Conservation (phyloP, 2,329 filamentous ascomycete genomes). For the Alternaria sp. region DNA sequence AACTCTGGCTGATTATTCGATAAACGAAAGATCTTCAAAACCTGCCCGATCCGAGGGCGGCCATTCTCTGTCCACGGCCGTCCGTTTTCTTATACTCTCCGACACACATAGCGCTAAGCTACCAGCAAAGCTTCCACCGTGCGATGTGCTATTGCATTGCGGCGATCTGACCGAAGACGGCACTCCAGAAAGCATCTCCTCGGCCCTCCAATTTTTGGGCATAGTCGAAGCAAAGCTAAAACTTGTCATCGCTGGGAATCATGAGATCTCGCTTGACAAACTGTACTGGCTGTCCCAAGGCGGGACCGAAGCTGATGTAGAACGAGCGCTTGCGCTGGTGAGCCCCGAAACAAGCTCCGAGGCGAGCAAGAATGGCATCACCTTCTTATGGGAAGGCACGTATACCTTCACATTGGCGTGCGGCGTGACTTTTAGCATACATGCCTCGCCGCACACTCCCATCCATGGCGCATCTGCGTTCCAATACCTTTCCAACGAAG, state of each 20-base stretch:
- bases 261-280: constrained; percentile 66
- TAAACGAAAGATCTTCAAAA: neutral
- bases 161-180: constrained; percentile 66
- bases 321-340: constrained; percentile 18
- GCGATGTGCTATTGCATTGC: constrained; percentile 65
- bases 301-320: constrained; percentile 21
- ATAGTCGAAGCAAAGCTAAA: constrained; percentile 63
- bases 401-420: constrained; percentile 57
- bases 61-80: constrained; percentile 6
- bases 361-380: constrained; percentile 56
- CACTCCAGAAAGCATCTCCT: constrained; percentile 55
- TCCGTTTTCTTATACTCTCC: constrained; percentile 53
- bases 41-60: neutral
- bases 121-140: constrained; percentile 55
- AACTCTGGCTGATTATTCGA: neutral
- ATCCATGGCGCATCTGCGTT: constrained; percentile 64
- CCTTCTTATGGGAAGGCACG: constrained; percentile 63
- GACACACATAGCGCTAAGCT: constrained; percentile 50
- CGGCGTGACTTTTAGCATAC: constrained; percentile 60
- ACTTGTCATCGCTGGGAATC: constrained; percentile 69
- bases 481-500: constrained; percentile 58
- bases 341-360: constrained; percentile 51
- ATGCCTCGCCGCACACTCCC: constrained; percentile 62
- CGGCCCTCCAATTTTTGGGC: constrained; percentile 57
- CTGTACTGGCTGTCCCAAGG: constrained; percentile 45